Percentiles rank a stretch among this genome's conserved stretches.
Evolutionary conservation across 352 stramenopile species (phyloP).

Genomic region (Phytopythium boreale): DNA sequence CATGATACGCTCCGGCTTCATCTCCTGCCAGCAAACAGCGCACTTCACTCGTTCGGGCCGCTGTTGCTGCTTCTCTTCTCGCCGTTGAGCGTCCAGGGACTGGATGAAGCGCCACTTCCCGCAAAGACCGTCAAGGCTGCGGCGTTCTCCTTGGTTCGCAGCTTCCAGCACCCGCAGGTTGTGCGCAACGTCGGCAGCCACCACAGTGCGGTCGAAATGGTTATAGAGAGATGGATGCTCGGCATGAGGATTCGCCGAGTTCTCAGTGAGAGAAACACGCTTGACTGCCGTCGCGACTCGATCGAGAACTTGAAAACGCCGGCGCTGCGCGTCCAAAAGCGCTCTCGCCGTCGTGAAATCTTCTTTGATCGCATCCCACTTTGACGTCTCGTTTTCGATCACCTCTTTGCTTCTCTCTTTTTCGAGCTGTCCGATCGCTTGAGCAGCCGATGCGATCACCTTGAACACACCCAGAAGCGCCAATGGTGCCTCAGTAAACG

Average conservation of each 20-base stretch:
- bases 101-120: not conserved
- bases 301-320: constrained; percentile 59
- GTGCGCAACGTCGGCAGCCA: not conserved
- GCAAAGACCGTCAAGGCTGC: not conserved
- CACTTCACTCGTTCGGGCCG: constrained; percentile 26
- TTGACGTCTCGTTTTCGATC: not conserved
- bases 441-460: constrained; percentile 24
- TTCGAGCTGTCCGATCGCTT: not conserved
- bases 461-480: constrained; percentile 59
- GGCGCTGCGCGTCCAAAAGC: constrained; percentile 66
- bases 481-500: constrained; percentile 11
- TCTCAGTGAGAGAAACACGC: not conserved
- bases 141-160: not conserved
- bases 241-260: not conserved
- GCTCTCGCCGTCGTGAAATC: not conserved
- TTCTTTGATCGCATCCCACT: constrained; percentile 50
- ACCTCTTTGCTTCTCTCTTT: not conserved
- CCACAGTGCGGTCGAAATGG: not conserved
- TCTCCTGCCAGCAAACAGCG: constrained; percentile 73
- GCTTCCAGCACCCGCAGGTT: not conserved
- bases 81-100: constrained; percentile 18
- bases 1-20: constrained; percentile 54
- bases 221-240: not conserved
- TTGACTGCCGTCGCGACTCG: constrained; percentile 69
- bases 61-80: constrained; percentile 22